Percentiles rank a stretch among this genome's conserved stretches.
Conservation (phyloP, 2,329 filamentous ascomycete genomes). For the Botrytis pseudocinerea region DNA sequence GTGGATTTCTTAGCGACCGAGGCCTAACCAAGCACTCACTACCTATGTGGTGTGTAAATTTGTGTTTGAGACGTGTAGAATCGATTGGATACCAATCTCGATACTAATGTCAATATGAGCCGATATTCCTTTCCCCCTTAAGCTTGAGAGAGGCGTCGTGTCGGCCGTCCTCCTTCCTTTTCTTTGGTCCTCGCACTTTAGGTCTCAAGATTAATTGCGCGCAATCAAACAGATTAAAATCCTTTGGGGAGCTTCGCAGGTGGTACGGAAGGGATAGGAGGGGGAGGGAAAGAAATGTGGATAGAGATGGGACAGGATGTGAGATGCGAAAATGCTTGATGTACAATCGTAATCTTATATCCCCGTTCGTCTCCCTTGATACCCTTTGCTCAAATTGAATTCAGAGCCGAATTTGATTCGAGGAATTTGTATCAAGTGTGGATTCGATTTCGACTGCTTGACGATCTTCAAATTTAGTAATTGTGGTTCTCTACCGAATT, state of each 20-base stretch:
- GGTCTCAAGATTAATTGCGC: conserved; percentile 8
- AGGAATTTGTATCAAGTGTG: conserved; percentile 11
- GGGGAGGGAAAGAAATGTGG: conserved; percentile 6
- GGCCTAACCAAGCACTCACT: conserved; percentile 13
- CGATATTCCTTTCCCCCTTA: neutral
- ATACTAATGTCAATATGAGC: neutral
- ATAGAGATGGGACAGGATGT: neutral
- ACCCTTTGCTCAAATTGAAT: neutral
- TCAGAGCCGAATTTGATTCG: conserved; percentile 13
- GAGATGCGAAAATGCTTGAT: conserved; percentile 17
- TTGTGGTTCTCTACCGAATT: conserved; percentile 14
- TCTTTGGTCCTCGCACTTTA: neutral
- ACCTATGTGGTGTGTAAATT: neutral
- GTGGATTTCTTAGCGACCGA: conserved; percentile 31
- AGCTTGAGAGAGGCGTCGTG: neutral
- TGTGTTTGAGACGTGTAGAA: conserved; percentile 1
- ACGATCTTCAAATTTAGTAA: conserved; percentile 18
- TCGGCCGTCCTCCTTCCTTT: neutral
- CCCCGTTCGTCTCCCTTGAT: conserved; percentile 17
- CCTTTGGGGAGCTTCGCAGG: neutral
- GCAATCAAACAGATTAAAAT: conserved; percentile 15
- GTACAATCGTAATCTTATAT: conserved; percentile 9
- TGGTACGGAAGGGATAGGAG: conserved; percentile 3
- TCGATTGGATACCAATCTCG: conserved; percentile 1
- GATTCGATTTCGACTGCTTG: conserved; percentile 15